Percentiles rank a stretch among this genome's conserved stretches.
Evolutionary conservation across 768 basidiomycete genomes (phyloP).

Genomic region (Auricularia cornea): DNA sequence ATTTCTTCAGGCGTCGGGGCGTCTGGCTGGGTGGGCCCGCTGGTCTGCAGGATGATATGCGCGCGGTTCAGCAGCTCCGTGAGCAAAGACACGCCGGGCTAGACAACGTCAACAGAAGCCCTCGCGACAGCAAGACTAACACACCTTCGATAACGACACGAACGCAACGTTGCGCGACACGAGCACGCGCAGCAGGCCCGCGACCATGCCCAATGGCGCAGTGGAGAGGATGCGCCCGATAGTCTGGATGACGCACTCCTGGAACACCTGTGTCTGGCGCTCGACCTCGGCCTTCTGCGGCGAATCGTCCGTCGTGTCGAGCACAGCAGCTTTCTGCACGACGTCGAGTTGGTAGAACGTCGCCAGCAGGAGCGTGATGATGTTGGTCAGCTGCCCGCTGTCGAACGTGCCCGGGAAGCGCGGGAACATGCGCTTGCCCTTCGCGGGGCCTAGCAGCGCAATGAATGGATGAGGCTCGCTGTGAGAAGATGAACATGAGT

Average conservation of each 20-base stretch:
- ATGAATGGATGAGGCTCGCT: constrained; percentile 97
- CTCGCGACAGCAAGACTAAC: constrained; percentile 17
- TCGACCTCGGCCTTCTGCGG: constrained; percentile 63
- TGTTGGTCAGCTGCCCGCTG: constrained; percentile 69
- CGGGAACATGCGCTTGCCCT: constrained; percentile 89
- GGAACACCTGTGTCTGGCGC: constrained; percentile 83
- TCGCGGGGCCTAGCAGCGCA: constrained; percentile 78
- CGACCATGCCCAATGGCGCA: constrained; percentile 72
- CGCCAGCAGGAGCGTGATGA: constrained; percentile 86
- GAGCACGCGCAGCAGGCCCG: constrained; percentile 77
- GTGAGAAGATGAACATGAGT: not conserved
- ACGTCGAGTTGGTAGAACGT: constrained; percentile 94
- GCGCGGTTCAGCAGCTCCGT: constrained; percentile 88
- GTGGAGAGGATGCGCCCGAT: constrained; percentile 75
- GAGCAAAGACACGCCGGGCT: constrained; percentile 89
- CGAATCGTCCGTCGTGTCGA: constrained; percentile 59
- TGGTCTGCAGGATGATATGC: constrained; percentile 56
- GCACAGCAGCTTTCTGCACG: constrained; percentile 62
- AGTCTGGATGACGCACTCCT: constrained; percentile 78
- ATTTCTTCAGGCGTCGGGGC: constrained; percentile 63
- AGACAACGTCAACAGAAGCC: not conserved
- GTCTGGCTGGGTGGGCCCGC: constrained; percentile 45
- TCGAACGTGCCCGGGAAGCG: constrained; percentile 80
- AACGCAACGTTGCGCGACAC: constrained; percentile 67
- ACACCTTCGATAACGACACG: constrained; percentile 73